Conservation (phyloP, 345 rosid species). For the Mangifera indica region DNA sequence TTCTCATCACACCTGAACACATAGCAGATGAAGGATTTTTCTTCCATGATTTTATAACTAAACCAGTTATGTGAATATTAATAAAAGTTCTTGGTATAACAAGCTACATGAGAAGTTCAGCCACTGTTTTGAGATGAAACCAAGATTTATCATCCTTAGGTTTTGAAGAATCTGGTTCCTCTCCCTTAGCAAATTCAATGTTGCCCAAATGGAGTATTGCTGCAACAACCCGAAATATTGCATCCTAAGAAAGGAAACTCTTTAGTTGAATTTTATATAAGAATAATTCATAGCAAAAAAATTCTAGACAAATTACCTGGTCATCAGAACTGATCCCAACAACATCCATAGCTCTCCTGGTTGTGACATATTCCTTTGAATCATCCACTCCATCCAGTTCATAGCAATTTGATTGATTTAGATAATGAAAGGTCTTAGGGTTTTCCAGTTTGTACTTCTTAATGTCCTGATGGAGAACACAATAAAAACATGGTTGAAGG, state of each 20-base stretch:
- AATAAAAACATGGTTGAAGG: conserved; percentile 1
- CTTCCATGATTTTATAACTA: conserved; percentile 9
- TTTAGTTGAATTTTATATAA: conserved; percentile 23
- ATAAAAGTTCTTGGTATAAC: conserved; percentile 12
- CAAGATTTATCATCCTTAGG: conserved; percentile 84
- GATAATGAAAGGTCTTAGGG: conserved; percentile 82
- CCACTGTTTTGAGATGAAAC: conserved; percentile 74
- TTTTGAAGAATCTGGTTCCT: conserved; percentile 73
- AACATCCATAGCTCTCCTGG: conserved; percentile 90
- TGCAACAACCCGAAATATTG: conserved; percentile 86
- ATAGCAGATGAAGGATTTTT: conserved; percentile 25
- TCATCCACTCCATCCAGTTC: conserved; percentile 83
- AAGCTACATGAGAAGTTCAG: conserved; percentile 82
- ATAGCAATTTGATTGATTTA: conserved; percentile 84
- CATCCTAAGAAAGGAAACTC: conserved; percentile 53
- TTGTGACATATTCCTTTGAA: conserved; percentile 68
- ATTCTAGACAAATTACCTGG: conserved; percentile 58
- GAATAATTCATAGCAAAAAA: conserved; percentile 13
- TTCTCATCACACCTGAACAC: conserved; percentile 81
- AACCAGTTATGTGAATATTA: neutral
- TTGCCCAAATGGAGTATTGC: conserved; percentile 98
- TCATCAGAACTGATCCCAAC: conserved; percentile 80
- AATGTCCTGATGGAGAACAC: conserved; percentile 52
- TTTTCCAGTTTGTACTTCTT: conserved; percentile 76
- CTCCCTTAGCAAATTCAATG: conserved; percentile 77